A percentile compares a stretch with the other conserved stretches of the same genome.
Conservation (phyloP, 2,329 filamentous ascomycete species). For the Aspergillus proliferans region DNA sequence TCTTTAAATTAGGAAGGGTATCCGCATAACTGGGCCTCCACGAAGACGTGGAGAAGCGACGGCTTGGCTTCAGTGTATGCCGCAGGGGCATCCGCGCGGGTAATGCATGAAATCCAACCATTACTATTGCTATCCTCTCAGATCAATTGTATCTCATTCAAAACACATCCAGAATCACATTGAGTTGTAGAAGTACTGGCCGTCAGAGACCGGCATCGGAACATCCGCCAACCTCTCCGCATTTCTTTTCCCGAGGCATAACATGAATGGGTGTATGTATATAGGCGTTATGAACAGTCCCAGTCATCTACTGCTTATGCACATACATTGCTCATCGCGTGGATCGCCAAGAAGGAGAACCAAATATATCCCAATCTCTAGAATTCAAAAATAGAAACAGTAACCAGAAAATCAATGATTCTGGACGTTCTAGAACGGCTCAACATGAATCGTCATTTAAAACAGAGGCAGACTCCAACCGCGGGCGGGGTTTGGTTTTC, state of each 20-base stretch:
- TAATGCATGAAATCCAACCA: constrained; percentile 16
- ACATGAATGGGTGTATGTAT: no score
- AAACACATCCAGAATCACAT: neutral
- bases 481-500: neutral
- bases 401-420: neutral
- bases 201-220: neutral
- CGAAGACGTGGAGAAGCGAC: constrained; percentile 28
- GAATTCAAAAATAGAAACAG: neutral
- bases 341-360: no score
- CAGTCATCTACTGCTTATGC: no score
- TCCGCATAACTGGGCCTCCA: constrained; percentile 45
- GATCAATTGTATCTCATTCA: neutral
- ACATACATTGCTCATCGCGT: no score
- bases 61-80: constrained; percentile 3
- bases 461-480: neutral
- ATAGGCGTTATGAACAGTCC: no score
- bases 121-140: neutral
- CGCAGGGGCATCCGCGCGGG: constrained; percentile 14
- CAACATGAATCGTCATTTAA: neutral
- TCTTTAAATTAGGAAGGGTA: constrained; percentile 61
- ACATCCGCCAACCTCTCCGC: no score
- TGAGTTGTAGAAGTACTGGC: neutral
- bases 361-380: no score
- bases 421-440: no score
- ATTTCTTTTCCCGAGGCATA: no score